Evolutionary conservation across 208 protist species (phyloP).

Genomic region (Crithidia acanthocephali): DNA sequence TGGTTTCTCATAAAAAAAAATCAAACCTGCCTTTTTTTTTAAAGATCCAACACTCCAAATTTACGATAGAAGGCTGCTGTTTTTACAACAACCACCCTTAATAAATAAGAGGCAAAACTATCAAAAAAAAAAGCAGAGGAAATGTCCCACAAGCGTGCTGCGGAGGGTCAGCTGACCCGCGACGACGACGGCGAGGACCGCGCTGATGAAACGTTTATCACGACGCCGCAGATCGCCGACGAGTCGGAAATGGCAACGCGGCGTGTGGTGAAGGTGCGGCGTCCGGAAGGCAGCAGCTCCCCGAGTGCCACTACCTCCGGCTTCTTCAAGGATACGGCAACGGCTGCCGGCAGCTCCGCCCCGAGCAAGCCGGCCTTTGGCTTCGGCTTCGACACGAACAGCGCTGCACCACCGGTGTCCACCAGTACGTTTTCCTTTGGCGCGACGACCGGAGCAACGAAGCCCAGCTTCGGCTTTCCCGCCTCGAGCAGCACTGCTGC

Average conservation of each 20-base stretch:
- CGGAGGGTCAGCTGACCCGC: slow-evolving; percentile 38
- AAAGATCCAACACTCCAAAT: too few species aligned
- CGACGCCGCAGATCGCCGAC: slow-evolving; percentile 59
- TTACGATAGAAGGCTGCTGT: too few species aligned
- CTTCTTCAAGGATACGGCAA: slow-evolving; percentile 49
- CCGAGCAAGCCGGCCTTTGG: slow-evolving; percentile 28
- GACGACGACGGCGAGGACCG: slow-evolving; percentile 39
- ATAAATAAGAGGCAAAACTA: too few species aligned
- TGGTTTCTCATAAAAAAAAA: too few species aligned
- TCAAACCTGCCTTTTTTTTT: too few species aligned
- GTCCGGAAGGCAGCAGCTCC: slow-evolving; percentile 16
- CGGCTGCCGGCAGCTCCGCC: slow-evolving; percentile 12
- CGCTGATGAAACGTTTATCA: slow-evolving; percentile 49
- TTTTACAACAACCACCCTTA: too few species aligned
- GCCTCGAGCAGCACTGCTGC: not conserved
- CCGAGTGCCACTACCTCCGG: slow-evolving; percentile 14
- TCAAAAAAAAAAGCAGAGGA: not conserved
- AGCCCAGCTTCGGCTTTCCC: slow-evolving; percentile 28
- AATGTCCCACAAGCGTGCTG: slow-evolving; percentile 39
- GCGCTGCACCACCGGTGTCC: not conserved
- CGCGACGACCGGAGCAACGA: slow-evolving; percentile 1
- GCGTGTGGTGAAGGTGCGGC: slow-evolving; percentile 64
- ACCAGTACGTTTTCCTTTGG: slow-evolving; percentile 4
- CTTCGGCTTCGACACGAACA: slow-evolving; percentile 18
- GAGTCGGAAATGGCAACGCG: slow-evolving; percentile 61